Percentiles rank a stretch among this genome's conserved stretches.
phyloP scores from a whole-genome alignment of 2,329 filamentous ascomycete genomes.

The Nannizzia gypsea region DNA sequence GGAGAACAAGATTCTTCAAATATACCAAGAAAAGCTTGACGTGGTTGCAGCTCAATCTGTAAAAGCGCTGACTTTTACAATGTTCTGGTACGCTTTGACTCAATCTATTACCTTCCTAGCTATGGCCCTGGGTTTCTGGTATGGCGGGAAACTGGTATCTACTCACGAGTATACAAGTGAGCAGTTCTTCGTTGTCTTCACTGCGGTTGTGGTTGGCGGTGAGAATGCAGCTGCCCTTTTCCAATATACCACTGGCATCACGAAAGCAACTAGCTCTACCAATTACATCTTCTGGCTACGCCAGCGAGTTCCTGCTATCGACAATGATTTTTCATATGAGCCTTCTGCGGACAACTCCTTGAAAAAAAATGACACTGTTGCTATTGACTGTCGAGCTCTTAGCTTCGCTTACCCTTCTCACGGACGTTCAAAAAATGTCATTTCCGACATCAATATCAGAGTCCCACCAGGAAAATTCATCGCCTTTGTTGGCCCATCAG shows the following conservation, averaged over 20 bases:
- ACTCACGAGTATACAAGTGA: conserved; percentile 16
- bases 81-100: conserved; percentile 36
- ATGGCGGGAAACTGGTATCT: neutral
- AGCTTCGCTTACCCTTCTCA: conserved; percentile 55
- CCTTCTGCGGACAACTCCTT: neutral
- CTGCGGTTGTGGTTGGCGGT: neutral
- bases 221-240: neutral
- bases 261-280: conserved; percentile 49
- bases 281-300: conserved; percentile 69
- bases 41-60: conserved; percentile 34
- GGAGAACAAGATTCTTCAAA: conserved; percentile 38
- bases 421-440: conserved; percentile 46
- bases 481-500: conserved; percentile 57
- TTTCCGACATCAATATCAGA: conserved; percentile 45
- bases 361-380: conserved; percentile 29
- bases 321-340: neutral
- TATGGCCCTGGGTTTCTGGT: neutral
- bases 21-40: conserved; percentile 39
- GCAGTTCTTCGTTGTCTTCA: neutral
- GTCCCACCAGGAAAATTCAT: conserved; percentile 36
- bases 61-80: conserved; percentile 37
- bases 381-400: conserved; percentile 33
- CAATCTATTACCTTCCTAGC: conserved; percentile 38
- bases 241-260: neutral
- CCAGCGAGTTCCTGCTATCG: conserved; percentile 63